Conservation (phyloP, 2,329 filamentous ascomycete genomes). For the Trichoderma koningii region DNA sequence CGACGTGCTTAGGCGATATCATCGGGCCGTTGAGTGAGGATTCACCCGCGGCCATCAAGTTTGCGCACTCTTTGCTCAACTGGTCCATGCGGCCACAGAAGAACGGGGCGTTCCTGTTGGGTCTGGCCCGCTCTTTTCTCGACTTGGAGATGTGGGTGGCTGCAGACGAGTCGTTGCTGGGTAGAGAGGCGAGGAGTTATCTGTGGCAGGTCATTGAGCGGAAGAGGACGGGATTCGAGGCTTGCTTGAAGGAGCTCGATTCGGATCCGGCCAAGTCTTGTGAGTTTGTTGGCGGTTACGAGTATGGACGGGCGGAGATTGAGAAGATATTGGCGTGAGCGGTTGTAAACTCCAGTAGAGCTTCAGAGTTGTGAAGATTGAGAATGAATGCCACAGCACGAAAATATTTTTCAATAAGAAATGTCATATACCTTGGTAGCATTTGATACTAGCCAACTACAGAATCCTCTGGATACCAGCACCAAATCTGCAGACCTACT, state of each 20-base stretch:
- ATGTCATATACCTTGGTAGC: background rate
- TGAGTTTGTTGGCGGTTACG: slow-evolving; percentile 4
- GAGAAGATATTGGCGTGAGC: background rate
- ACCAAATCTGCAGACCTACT: background rate
- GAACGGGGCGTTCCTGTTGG: background rate
- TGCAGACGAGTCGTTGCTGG: background rate
- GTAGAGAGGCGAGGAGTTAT: background rate
- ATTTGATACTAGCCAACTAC: background rate
- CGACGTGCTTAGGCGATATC: background rate
- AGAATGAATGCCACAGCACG: background rate
- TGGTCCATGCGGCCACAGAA: slow-evolving; percentile 1
- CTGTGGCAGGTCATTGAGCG: slow-evolving; percentile 7
- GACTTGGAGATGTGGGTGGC: slow-evolving; percentile 3
- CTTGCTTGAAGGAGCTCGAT: background rate
- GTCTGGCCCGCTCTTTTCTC: slow-evolving; percentile 4
- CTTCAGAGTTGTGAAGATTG: background rate
- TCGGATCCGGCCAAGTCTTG: background rate
- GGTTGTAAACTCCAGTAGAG: background rate
- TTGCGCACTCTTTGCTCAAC: slow-evolving; percentile 3
- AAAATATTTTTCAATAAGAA: background rate
- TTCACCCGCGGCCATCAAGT: background rate
- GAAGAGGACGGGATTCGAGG: slow-evolving; percentile 4
- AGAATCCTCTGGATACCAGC: background rate
- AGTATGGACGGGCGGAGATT: slow-evolving; percentile 9
- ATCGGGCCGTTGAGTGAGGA: background rate